These are phyloP conservation scores for Purpureocillium lavendulum DNA, from an alignment of 2,329 filamentous ascomycete genomes.

Conservation along the genomic window DNA sequence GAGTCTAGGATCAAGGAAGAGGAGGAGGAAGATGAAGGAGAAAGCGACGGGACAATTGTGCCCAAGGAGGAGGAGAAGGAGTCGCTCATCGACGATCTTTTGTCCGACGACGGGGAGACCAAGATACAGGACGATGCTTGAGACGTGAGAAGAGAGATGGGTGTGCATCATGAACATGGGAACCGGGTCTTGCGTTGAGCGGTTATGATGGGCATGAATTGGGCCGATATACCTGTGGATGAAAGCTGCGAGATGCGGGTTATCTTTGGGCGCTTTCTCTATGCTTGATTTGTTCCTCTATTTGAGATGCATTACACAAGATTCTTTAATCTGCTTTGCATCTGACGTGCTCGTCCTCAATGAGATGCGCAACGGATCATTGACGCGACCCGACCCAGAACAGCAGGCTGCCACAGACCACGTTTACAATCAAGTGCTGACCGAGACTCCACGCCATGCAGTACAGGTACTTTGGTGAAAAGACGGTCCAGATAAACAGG, in stretches of 20 bases:
- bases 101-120: conserved; percentile 31
- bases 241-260: no score
- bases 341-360: neutral
- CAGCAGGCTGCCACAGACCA: conserved; percentile 51
- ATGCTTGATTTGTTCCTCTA: no score
- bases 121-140: conserved; percentile 19
- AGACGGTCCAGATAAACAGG: conserved; percentile 97
- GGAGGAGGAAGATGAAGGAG: conserved; percentile 38
- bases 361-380: neutral
- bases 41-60: conserved; percentile 23
- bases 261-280: no score
- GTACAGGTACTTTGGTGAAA: conserved; percentile 93
- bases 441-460: conserved; percentile 79
- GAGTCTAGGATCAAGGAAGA: conserved; percentile 42
- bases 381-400: conserved; percentile 39
- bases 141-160: conserved; percentile 1
- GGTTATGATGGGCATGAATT: neutral
- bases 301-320: no score
- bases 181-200: conserved; percentile 1
- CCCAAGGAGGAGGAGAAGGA: conserved; percentile 22
- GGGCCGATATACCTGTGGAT: neutral
- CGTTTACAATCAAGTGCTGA: conserved; percentile 69
- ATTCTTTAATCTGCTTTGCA: no score
- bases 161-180: conserved; percentile 3
- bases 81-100: conserved; percentile 29